Evolutionary conservation across 2,329 filamentous ascomycete genomes (phyloP).

Genomic region (Phaeophleospora eucalypticola): DNA sequence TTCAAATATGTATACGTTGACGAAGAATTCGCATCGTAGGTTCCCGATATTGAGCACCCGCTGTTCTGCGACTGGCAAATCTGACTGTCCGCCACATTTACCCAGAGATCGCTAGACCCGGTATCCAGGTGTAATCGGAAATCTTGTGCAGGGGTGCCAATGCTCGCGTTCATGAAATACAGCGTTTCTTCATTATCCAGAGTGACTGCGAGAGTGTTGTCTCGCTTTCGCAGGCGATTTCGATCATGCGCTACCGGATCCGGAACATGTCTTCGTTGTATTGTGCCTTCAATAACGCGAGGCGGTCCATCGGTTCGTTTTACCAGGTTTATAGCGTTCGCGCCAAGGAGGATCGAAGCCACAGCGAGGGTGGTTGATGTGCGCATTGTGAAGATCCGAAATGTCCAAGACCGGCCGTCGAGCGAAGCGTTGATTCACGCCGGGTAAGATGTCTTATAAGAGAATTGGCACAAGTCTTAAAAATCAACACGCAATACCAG

Average conservation of each 20-base stretch:
- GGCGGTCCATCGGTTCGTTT: conserved; percentile 34
- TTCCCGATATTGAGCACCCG: conserved; percentile 60
- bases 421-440: no score
- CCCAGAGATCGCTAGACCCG: conserved; percentile 61
- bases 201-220: conserved; percentile 40
- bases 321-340: conserved; percentile 28
- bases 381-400: not conserved
- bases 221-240: conserved; percentile 41
- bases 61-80: conserved; percentile 48
- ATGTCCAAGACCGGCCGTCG: not conserved
- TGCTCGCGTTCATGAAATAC: conserved; percentile 55
- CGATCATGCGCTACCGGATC: conserved; percentile 48
- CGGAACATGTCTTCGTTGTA: conserved; percentile 45
- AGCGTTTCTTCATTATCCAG: conserved; percentile 58
- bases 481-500: conserved; percentile 8
- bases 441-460: no score
- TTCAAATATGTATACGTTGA: conserved; percentile 72
- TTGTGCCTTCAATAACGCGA: conserved; percentile 48
- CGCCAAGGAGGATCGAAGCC: conserved; percentile 23
- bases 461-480: no score
- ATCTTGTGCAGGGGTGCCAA: conserved; percentile 55
- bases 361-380: conserved; percentile 23
- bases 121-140: conserved; percentile 59
- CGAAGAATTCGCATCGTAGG: conserved; percentile 66
- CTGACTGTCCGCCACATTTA: conserved; percentile 59